Percentiles rank a stretch among this genome's conserved stretches.
Conservation (phyloP, 208 protist genomes). For the Lotmaria passim region DNA sequence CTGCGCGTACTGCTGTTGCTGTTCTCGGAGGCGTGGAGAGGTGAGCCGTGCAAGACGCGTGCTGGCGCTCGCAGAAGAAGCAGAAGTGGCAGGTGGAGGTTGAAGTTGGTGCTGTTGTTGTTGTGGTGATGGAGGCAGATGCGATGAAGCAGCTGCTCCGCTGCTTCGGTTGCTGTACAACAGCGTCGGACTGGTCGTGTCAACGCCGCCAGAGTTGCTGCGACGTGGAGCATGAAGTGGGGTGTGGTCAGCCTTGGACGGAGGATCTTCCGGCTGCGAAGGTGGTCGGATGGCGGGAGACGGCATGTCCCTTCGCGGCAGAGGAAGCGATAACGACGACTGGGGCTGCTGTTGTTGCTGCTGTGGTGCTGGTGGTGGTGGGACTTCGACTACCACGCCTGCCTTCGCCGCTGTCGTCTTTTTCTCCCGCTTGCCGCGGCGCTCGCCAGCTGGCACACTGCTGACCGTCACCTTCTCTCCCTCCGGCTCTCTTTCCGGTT, state of each 20-base stretch:
- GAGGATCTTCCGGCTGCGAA: neutral
- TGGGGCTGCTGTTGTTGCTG: neutral
- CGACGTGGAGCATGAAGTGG: neutral
- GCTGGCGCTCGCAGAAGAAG: constrained; percentile 12
- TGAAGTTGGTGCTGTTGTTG: neutral
- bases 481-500: too few species aligned
- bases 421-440: constrained; percentile 2
- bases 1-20: constrained; percentile 3
- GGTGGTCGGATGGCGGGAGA: constrained; percentile 8
- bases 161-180: constrained; percentile 32
- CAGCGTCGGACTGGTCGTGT: neutral
- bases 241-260: neutral
- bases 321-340: neutral
- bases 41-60: constrained; percentile 4
- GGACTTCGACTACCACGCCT: too few species aligned
- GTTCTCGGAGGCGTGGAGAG: constrained; percentile 15
- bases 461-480: too few species aligned
- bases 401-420: neutral
- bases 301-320: neutral
- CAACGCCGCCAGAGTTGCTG: neutral
- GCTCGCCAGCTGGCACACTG: neutral
- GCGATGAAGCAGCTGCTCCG: neutral
- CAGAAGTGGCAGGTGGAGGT: too few species aligned
- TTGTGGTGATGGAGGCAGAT: neutral
- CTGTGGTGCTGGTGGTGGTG: neutral